These are phyloP conservation scores for Pyricularia sp. DNA, from an alignment of 2,329 filamentous ascomycete species.

Conservation along the genomic window DNA sequence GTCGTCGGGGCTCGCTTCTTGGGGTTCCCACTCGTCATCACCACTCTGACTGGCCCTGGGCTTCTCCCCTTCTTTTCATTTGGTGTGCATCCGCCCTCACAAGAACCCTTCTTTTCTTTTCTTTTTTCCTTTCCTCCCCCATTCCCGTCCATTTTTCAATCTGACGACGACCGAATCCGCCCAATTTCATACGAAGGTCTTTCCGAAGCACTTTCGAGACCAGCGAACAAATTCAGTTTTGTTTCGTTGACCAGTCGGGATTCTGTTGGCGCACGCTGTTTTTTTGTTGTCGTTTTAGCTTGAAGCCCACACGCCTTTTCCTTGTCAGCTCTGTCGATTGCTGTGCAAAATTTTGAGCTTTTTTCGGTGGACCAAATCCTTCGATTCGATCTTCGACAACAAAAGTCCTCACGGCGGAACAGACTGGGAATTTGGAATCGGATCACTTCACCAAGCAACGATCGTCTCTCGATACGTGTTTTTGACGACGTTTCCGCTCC, in stretches of 20 bases:
- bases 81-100: neutral
- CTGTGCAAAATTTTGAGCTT: constrained; percentile 3
- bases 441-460: neutral
- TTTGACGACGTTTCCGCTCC: neutral
- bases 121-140: constrained; percentile 10
- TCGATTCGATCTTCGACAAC: neutral
- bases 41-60: neutral
- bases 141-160: constrained; percentile 17
- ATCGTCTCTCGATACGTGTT: neutral
- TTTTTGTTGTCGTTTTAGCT: constrained; percentile 7
- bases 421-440: neutral
- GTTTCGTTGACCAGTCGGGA: constrained; percentile 22
- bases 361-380: neutral
- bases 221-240: constrained; percentile 29
- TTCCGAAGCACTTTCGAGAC: constrained; percentile 4
- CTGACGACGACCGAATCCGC: constrained; percentile 21
- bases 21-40: constrained; percentile 3
- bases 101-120: constrained; percentile 10
- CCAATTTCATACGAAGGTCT: constrained; percentile 13
- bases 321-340: constrained; percentile 2
- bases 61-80: constrained; percentile 1
- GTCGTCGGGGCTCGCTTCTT: constrained; percentile 1
- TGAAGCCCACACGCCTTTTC: neutral
- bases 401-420: neutral
- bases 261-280: constrained; percentile 14